A percentile compares a stretch with the other conserved stretches of the same genome.
Evolutionary conservation across 257 asterid species (phyloP).

Genomic region (Anisodus acutangulus): DNA sequence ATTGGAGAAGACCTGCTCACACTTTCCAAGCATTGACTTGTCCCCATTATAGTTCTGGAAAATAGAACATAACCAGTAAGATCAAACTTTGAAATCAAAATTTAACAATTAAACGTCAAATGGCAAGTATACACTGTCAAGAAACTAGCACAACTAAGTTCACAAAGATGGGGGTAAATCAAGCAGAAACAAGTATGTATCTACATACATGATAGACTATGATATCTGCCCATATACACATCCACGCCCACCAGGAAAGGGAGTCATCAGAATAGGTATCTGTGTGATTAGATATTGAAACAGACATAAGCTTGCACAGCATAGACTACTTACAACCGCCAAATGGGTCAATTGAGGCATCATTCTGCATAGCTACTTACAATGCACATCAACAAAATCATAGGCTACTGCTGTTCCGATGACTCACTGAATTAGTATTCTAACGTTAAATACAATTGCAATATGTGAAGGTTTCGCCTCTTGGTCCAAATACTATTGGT

Average conservation of each 20-base stretch:
- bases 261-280: neutral
- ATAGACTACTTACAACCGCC: neutral
- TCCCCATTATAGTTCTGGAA: conserved; percentile 88
- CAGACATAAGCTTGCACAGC: neutral
- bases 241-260: neutral
- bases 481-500: neutral
- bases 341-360: neutral
- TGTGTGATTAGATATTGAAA: neutral
- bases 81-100: conserved; percentile 18
- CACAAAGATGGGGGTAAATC: neutral
- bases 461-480: conserved; percentile 1
- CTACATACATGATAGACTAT: neutral
- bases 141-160: conserved; percentile 21
- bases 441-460: neutral
- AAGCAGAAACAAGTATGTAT: conserved; percentile 14
- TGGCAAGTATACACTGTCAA: neutral
- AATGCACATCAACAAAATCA: conserved; percentile 2
- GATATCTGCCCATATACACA: neutral
- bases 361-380: conserved; percentile 9
- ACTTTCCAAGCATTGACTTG: conserved; percentile 95
- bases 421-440: neutral
- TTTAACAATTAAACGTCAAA: neutral
- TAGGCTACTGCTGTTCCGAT: neutral
- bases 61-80: conserved; percentile 33
- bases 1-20: conserved; percentile 75